A percentile compares a stretch with the other conserved stretches of the same genome.
Conservation (phyloP, 345 rosid genomes). For the Eutrema japonicum region DNA sequence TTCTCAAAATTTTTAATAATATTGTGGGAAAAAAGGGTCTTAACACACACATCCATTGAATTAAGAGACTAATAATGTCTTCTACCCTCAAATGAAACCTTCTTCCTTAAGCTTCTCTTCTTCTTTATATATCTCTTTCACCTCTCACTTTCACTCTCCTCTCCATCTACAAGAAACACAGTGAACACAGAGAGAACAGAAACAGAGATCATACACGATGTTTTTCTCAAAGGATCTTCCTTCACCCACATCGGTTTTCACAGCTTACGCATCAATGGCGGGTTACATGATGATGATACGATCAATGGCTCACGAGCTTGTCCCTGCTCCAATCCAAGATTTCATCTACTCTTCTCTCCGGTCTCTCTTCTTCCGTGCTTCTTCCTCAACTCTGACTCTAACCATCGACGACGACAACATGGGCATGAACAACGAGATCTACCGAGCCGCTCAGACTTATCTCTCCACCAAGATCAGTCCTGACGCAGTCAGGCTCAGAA, state of each 20-base stretch:
- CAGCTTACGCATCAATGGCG: conserved; percentile 67
- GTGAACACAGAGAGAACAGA: neutral
- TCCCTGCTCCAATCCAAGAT: conserved; percentile 52
- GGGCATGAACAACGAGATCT: conserved; percentile 55
- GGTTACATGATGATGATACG: conserved; percentile 59
- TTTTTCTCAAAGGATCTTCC: conserved; percentile 52
- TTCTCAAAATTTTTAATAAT: conserved; percentile 1
- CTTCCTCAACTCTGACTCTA: conserved; percentile 46
- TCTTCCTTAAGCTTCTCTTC: conserved; percentile 34
- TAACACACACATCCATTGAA: conserved; percentile 38
- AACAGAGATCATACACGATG: conserved; percentile 37
- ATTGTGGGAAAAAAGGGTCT: conserved; percentile 11
- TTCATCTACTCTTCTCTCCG: conserved; percentile 46
- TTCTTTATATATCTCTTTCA: conserved; percentile 35
- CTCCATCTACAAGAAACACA: conserved; percentile 27
- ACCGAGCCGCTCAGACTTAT: conserved; percentile 56
- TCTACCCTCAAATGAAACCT: conserved; percentile 25
- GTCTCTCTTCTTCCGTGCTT: conserved; percentile 48
- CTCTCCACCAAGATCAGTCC: conserved; percentile 60
- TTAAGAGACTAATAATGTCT: conserved; percentile 22
- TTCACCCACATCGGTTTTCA: conserved; percentile 57
- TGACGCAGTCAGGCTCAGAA: conserved; percentile 49
- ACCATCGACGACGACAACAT: conserved; percentile 54
- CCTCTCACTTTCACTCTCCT: conserved; percentile 26
- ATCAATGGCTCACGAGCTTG: conserved; percentile 53